A percentile compares a stretch with the other conserved stretches of the same genome.
These are phyloP conservation scores for Coffea canephora DNA, from an alignment of 257 asterid species.

Conservation along the genomic window DNA sequence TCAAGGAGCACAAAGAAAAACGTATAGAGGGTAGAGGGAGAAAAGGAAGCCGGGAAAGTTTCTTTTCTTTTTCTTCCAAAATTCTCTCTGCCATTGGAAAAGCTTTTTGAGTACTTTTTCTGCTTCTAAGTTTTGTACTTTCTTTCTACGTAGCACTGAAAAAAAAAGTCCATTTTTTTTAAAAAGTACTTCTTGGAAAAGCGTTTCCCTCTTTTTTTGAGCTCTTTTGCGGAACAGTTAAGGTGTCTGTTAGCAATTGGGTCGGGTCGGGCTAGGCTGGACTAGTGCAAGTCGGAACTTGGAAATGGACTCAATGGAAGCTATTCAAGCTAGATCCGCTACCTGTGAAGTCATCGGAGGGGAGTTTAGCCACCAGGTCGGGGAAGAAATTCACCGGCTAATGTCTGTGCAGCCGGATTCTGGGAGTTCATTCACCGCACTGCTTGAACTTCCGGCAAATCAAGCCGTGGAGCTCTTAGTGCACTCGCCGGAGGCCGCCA, in stretches of 20 bases:
- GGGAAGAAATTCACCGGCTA: constrained; percentile 36
- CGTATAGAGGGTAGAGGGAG: background rate
- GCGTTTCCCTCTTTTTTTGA: constrained; percentile 5
- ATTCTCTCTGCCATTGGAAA: constrained; percentile 9
- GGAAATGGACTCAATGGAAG: constrained; percentile 37
- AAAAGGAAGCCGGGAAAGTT: background rate
- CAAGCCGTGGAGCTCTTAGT: constrained; percentile 89
- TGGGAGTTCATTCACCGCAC: constrained; percentile 81
- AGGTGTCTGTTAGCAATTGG: background rate
- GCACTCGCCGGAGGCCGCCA: constrained; percentile 28
- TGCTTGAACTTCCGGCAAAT: constrained; percentile 80
- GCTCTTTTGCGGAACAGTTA: background rate
- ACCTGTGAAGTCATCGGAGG: constrained; percentile 26
- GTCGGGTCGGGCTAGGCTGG: background rate
- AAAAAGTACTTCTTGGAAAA: background rate
- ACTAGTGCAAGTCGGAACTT: background rate
- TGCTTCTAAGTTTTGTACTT: constrained; percentile 6
- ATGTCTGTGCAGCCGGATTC: constrained; percentile 35
- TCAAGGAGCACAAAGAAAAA: background rate
- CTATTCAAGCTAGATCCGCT: constrained; percentile 53
- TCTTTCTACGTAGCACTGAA: constrained; percentile 1
- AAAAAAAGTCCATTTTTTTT: too few relatives aligned
- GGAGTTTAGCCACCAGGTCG: constrained; percentile 28
- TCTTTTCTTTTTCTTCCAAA: background rate
- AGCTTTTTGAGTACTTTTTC: background rate